Evolutionary conservation across 768 basidiomycete species (phyloP), one percentile per base, ranked within the genome.

Genomic region (Artomyces pyxidatus): DNA sequence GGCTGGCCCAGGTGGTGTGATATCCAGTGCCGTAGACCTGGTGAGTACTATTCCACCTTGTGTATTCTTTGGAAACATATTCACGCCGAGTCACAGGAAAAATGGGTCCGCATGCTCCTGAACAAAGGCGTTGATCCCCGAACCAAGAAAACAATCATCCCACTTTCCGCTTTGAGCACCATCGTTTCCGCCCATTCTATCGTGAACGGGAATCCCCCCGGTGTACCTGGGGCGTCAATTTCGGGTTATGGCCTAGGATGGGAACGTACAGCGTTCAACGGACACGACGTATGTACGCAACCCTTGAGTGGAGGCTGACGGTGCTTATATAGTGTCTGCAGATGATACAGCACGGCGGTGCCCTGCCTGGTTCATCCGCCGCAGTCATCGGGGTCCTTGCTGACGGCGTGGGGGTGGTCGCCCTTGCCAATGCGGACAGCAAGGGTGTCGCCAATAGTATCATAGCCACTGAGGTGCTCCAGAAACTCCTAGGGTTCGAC

Each of bases 241-340:
- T 16, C 26, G 2, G 67, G 65, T 12, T 77, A 76, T 50, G 72
- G 71, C 3, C 53, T 73, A 56, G 75, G 75, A 2, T 76, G 75
- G 75, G 10, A 5, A 23, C 62, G 68, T 4, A 37, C 22, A 5
- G 66, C 74, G 0, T 69, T 68, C 44, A 60, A 57, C 1, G 73
- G 71, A 0, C 68, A 74, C 37, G 68, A 75, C 26, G 72, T 75
- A 50, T 32, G 61, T 41, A 21, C 22, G 42, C 30, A 3, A 19
- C 30, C n/a, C n/a, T n/a, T n/a, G n/a, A n/a, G n/a, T n/a, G n/a
- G n/a, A n/a, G n/a, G n/a, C n/a, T n/a, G n/a, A n/a, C n/a, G n/a
- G n/a, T n/a, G n/a, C n/a, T n/a, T n/a, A n/a, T n/a, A n/a, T n/a
- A n/a, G 8, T 23, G 9, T 43, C 6, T 14, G 26, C 38, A 73